phyloP scores from a whole-genome alignment of 305 asterid species.

The Fraxinus sp. region DNA sequence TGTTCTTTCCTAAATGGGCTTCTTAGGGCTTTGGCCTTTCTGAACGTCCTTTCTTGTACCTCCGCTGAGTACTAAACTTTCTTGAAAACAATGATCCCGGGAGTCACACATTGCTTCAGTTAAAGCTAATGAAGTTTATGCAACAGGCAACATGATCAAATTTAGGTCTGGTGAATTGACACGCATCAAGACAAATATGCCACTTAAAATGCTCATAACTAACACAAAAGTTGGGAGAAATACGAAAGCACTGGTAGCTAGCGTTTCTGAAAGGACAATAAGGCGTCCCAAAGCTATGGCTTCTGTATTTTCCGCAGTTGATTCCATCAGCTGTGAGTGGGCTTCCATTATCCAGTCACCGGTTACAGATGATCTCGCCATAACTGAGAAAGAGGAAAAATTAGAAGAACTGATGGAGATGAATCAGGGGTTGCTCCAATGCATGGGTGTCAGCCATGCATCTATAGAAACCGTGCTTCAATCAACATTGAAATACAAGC shows the following conservation, averaged over 20 bases:
- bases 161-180: conserved; percentile 80
- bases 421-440: conserved; percentile 90
- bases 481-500: conserved; percentile 72
- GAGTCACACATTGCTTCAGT: background rate
- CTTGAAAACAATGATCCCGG: background rate
- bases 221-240: conserved; percentile 93
- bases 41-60: background rate
- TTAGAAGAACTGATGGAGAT: conserved; percentile 86
- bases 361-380: conserved; percentile 72
- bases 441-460: conserved; percentile 95
- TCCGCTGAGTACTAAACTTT: background rate
- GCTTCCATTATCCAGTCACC: conserved; percentile 79
- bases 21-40: background rate
- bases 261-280: conserved; percentile 73
- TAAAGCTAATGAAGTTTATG: conserved; percentile 20
- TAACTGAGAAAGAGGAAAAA: conserved; percentile 89
- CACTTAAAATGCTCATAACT: conserved; percentile 87
- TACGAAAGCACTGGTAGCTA: conserved; percentile 77
- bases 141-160: conserved; percentile 87
- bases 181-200: conserved; percentile 80
- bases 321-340: conserved; percentile 79
- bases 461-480: conserved; percentile 80
- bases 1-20: background rate
- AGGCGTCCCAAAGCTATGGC: conserved; percentile 78
- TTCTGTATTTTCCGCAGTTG: conserved; percentile 78